A percentile compares a stretch with the other conserved stretches of the same genome.
Conservation (phyloP, 2,329 filamentous ascomycete species). For the Nemania serpens region DNA sequence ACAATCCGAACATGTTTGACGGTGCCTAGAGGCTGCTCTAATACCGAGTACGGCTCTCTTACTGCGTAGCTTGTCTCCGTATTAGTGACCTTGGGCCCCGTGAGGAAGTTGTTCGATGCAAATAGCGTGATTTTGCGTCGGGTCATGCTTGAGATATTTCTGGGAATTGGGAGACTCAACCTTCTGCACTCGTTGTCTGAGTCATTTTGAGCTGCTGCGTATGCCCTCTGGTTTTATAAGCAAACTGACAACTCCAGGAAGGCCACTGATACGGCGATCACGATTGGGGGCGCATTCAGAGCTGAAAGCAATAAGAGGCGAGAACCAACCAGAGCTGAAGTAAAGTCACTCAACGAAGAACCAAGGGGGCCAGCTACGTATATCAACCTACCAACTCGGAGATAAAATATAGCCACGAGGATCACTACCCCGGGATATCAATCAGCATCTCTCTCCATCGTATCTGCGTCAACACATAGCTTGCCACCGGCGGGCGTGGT, state of each 20-base stretch:
- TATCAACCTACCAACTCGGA: conserved; percentile 27
- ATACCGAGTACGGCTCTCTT: conserved; percentile 41
- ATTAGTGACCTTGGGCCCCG: conserved; percentile 30
- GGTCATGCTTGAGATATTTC: conserved; percentile 35
- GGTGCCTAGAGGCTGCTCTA: conserved; percentile 46
- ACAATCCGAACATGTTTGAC: conserved; percentile 49
- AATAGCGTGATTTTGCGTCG: conserved; percentile 31
- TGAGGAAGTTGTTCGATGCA: conserved; percentile 22
- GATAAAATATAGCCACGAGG: conserved; percentile 24
- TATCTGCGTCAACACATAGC: conserved; percentile 13
- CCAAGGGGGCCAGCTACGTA: conserved; percentile 21
- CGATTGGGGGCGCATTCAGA: conserved; percentile 26
- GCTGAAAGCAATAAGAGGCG: conserved; percentile 33
- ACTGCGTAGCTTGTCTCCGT: conserved; percentile 16
- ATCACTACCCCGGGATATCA: conserved; percentile 11
- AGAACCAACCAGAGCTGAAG: conserved; percentile 32
- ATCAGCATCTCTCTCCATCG: conserved; percentile 19
- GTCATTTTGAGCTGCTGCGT: conserved; percentile 29
- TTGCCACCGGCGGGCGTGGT: conserved; percentile 14
- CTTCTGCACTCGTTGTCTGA: conserved; percentile 26
- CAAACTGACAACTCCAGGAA: not conserved
- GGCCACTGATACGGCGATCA: conserved; percentile 16
- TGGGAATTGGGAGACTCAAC: conserved; percentile 34
- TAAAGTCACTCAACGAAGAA: conserved; percentile 2
- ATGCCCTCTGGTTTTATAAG: conserved; percentile 32